Evolutionary conservation across 768 basidiomycete species (phyloP), one percentile per base, ranked within the genome.

Genomic region (Amanita jacksonii): DNA sequence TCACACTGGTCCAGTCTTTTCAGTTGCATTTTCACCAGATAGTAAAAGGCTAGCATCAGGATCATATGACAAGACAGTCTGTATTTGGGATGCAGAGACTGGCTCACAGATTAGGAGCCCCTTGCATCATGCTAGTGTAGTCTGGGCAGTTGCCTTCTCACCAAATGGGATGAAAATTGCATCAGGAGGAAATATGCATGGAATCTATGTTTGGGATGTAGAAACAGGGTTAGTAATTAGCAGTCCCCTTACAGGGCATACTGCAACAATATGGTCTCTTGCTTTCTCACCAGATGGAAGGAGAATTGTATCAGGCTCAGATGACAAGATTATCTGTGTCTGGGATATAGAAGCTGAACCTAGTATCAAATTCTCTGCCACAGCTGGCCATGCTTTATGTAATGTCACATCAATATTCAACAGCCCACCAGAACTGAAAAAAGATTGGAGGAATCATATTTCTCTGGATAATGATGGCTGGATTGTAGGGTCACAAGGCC

Each of bases 111-210:
- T 39, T 5, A n/a, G n/a, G 7, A 7, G 13, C n/a, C 38, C 38
- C 10, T 19, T 39, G 19, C 7, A 19, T 39, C 38, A 39, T 15
- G 8, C 5, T 16, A 19, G 15, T 5, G 5, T 8, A 7, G 22
- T 39, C 7, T 5, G 7, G 5, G 8, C 38, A 15, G 38, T 39
- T 5, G 13, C 19, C 19, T 39, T 39, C 20, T 39, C 38, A 5
- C 20, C 38, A 39, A 19, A 50, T 47, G 46, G 49, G 13, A 42
- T 4, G 30, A n/a, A 38, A 23, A 39, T 50, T 22, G 38, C 42
- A 13, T 50, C 46, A n/a, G n/a, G n/a, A n/a, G n/a, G n/a, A n/a
- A n/a, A 7, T 31, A 41, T 24, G 46, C 49, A 27, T 3, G 20
- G 7, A 38, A 10, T 52, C 0, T 49, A 24, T 8, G 31, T 25